These are phyloP conservation scores for Penicillium sp. DNA, from an alignment of 2,329 filamentous ascomycete genomes.

Conservation along the genomic window DNA sequence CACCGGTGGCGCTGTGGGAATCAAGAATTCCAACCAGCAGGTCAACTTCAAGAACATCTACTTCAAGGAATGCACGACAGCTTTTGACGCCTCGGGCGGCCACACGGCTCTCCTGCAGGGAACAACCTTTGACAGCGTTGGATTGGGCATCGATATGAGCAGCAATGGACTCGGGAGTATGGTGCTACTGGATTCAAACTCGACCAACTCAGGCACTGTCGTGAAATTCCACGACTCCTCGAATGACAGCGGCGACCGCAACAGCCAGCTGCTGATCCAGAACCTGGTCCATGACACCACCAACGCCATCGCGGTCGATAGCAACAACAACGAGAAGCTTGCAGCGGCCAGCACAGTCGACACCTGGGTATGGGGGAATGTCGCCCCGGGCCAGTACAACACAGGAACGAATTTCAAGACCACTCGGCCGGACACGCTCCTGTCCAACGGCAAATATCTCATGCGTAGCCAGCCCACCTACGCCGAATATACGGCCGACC, in stretches of 20 bases:
- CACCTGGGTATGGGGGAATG: constrained; percentile 37
- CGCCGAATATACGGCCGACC: constrained; percentile 38
- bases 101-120: constrained; percentile 28
- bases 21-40: constrained; percentile 33
- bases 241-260: constrained; percentile 25
- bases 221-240: constrained; percentile 30
- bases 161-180: constrained; percentile 26
- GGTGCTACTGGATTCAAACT: constrained; percentile 30
- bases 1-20: constrained; percentile 28
- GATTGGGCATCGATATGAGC: constrained; percentile 30
- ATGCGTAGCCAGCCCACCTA: constrained; percentile 46
- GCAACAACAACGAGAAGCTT: constrained; percentile 21
- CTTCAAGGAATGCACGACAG: constrained; percentile 59
- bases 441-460: constrained; percentile 42
- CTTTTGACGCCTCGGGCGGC: constrained; percentile 42
- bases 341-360: constrained; percentile 20
- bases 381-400: constrained; percentile 30
- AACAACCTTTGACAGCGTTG: constrained; percentile 28
- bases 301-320: constrained; percentile 31
- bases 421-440: constrained; percentile 30
- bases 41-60: constrained; percentile 48
- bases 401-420: constrained; percentile 32
- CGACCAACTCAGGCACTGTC: constrained; percentile 24
- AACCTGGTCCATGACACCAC: constrained; percentile 24
- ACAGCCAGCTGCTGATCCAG: constrained; percentile 31